phyloP scores from a whole-genome alignment of 1,139 yeast species.

The Candida labiduridarum region DNA sequence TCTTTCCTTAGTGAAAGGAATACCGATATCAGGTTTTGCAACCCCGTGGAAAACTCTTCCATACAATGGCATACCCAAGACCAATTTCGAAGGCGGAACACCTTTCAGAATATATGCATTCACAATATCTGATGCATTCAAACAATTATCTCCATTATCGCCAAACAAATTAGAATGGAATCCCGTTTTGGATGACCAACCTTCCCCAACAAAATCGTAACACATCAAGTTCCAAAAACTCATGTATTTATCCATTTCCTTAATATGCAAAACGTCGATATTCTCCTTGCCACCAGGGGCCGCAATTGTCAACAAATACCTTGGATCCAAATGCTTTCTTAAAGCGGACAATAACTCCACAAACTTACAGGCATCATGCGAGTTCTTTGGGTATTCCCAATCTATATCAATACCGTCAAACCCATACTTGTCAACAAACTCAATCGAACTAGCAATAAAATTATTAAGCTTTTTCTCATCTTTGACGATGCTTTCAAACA shows the following conservation, averaged over 20 bases:
- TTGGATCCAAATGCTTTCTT: constrained; percentile 36
- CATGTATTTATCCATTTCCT: constrained; percentile 57
- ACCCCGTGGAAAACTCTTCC: constrained; percentile 67
- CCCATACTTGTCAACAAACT: constrained; percentile 53
- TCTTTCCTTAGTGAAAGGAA: constrained; percentile 38
- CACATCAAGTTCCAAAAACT: constrained; percentile 87
- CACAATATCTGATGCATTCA: constrained; percentile 56
- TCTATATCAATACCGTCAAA: constrained; percentile 93
- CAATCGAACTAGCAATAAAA: constrained; percentile 56
- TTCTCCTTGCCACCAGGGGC: constrained; percentile 67
- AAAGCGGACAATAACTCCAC: constrained; percentile 47
- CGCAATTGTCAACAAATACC: constrained; percentile 63
- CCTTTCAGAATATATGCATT: constrained; percentile 44
- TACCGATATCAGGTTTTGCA: constrained; percentile 38
- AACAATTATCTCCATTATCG: constrained; percentile 39
- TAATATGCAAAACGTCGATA: constrained; percentile 43
- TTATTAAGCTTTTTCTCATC: constrained; percentile 34
- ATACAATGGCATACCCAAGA: constrained; percentile 87
- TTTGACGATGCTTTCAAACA: constrained; percentile 51
- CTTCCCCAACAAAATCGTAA: constrained; percentile 76
- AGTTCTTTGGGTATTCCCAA: constrained; percentile 82
- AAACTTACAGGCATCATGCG: constrained; percentile 48
- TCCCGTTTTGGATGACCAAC: constrained; percentile 66
- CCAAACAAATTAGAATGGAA: constrained; percentile 73
- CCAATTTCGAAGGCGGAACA: constrained; percentile 53